Conservation (phyloP, 1,139 yeast species). For the Nakaseomyces kungkrabaensis region DNA sequence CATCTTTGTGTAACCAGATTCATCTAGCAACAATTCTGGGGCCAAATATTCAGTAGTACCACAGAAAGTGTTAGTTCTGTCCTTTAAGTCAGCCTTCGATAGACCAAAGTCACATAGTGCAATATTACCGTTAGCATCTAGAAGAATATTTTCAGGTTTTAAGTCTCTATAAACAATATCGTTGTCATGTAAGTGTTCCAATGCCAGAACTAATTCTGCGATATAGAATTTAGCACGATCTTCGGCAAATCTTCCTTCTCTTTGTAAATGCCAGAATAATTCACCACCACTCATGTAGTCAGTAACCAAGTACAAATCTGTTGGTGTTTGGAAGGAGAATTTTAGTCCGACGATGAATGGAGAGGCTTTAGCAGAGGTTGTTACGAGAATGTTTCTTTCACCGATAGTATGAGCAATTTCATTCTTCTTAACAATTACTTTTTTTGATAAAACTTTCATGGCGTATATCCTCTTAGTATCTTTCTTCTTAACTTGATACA, state of each 20-base stretch:
- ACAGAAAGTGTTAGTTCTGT: conserved; percentile 93
- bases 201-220: conserved; percentile 85
- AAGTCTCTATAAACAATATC: conserved; percentile 91
- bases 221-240: conserved; percentile 91
- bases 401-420: conserved; percentile 98
- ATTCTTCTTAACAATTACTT: conserved; percentile 89
- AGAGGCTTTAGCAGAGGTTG: conserved; percentile 76
- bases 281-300: conserved; percentile 99
- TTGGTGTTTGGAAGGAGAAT: conserved; percentile 90
- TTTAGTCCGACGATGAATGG: conserved; percentile 91
- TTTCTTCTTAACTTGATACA: conserved; percentile 83
- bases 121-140: conserved; percentile 95
- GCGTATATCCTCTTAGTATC: conserved; percentile 90
- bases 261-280: conserved; percentile 92
- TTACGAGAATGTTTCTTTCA: conserved; percentile 84
- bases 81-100: conserved; percentile 87
- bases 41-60: conserved; percentile 93
- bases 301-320: conserved; percentile 84
- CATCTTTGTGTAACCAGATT: conserved; percentile 77
- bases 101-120: conserved; percentile 95
- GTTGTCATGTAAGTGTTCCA: conserved; percentile 86
- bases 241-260: conserved; percentile 88
- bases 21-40: conserved; percentile 72
- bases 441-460: conserved; percentile 90
- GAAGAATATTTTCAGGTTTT: conserved; percentile 85